These are phyloP conservation scores for Olyra latifolia DNA, from an alignment of 176 grass and related monocot species.

Conservation along the genomic window DNA sequence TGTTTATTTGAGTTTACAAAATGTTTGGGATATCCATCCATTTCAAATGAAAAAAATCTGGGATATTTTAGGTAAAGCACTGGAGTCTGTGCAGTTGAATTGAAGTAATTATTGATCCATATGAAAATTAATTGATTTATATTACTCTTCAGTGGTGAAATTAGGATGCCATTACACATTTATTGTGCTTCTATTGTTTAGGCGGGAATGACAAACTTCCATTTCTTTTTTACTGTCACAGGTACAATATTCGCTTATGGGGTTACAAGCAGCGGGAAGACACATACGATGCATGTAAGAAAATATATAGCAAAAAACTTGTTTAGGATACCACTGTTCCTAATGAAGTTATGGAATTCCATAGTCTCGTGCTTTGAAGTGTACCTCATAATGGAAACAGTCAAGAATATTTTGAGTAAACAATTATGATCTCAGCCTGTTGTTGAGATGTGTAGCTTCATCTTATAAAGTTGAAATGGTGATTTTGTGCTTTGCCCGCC, in stretches of 20 bases:
- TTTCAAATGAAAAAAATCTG: neutral
- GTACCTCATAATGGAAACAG: neutral
- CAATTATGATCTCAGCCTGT: neutral
- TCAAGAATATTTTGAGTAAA: neutral
- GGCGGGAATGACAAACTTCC: neutral
- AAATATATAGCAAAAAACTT: conserved; percentile 22
- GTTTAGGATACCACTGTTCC: neutral
- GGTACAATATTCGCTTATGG: conserved; percentile 94
- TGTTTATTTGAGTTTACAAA: conserved; percentile 7
- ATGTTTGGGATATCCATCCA: neutral
- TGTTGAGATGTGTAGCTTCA: conserved; percentile 7
- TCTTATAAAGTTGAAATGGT: conserved; percentile 9
- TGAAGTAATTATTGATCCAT: neutral
- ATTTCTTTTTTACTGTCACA: conserved; percentile 31
- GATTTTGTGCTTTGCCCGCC: neutral
- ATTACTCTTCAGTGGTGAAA: neutral
- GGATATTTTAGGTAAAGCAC: neutral
- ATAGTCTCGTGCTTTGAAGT: neutral
- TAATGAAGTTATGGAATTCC: neutral
- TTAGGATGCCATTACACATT: neutral
- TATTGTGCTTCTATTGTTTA: conserved; percentile 8
- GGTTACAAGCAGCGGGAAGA: conserved; percentile 91
- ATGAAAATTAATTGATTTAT: neutral
- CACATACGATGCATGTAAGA: conserved; percentile 90
- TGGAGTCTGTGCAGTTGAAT: neutral